Base-by-base conservation (phyloP, 805 yeast genomes). In the Cyberlindnera samutprakarnensis region DNA sequence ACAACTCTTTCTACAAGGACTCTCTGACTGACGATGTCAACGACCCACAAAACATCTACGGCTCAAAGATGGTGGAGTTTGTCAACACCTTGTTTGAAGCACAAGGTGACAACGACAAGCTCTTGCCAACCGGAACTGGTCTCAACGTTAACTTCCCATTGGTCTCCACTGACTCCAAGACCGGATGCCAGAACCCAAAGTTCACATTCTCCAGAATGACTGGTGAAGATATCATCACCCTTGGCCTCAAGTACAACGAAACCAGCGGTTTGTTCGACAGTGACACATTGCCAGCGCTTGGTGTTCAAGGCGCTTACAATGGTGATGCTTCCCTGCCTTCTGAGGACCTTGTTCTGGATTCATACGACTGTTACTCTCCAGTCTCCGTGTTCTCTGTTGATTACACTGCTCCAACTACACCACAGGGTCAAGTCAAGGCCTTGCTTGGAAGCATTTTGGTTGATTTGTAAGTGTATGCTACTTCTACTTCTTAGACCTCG, bases 371-470 rank as follows among this genome's bases (percentile, higher is more conserved):
- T 56, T 50, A 57, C 38, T 38, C 68, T 15, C 46, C 75, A 5
- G 57, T 71, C 37, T 54, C 70, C 28, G 58, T 61, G n/a, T 70
- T 70, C 54, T 56, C 68, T 19, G 53, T 68, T 42, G 78, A 71
- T 47, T 50, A 50, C 42, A 44, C 51, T 28, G 53, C 54, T 16
- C 42, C 45, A 23, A 18, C 27, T 4, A 27, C 31, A 15, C 41
- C 36, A 33, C 38, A 36, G 25, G 27, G 36, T 18, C 25, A 41
- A 33, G 46, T 41, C 28, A 33, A 42, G 18, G 42, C 29, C 6
- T 27, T 45, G 36, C 24, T 46, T n/a, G 14, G 19, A 9, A 35
- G 26, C 12, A 9, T 46, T n/a, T 31, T 44, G 29, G 43, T 31
- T 23, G 33, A 28, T 4, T 26, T 29, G 9, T 33, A 25, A 27